Conservation (phyloP, 2,329 filamentous ascomycete genomes). For the Colletotrichum orchidophilum region DNA sequence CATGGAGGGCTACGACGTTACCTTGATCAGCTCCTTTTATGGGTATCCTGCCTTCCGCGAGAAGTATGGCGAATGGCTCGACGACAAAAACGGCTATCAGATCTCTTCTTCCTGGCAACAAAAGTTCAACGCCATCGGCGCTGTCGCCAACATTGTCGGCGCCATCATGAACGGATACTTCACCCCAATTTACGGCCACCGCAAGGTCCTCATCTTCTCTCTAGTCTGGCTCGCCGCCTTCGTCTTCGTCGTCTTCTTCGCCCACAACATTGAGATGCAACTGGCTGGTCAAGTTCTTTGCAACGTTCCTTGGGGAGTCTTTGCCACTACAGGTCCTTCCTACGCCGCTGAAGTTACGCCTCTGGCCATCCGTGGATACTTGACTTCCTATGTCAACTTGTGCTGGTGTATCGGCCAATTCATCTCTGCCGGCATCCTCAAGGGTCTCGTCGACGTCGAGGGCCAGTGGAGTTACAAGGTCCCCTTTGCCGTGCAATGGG, state of each 20-base stretch:
- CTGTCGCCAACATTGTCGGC: slow-evolving; percentile 49
- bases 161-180: slow-evolving; percentile 53
- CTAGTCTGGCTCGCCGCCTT: slow-evolving; percentile 53
- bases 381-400: slow-evolving; percentile 55
- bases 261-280: slow-evolving; percentile 52
- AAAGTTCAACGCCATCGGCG: slow-evolving; percentile 50
- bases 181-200: slow-evolving; percentile 53
- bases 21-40: slow-evolving; percentile 56
- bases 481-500: slow-evolving; percentile 53
- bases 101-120: slow-evolving; percentile 63
- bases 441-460: slow-evolving; percentile 46
- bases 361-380: slow-evolving; percentile 51
- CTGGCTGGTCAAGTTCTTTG: slow-evolving; percentile 58
- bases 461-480: slow-evolving; percentile 50
- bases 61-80: slow-evolving; percentile 50
- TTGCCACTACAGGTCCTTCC: slow-evolving; percentile 52
- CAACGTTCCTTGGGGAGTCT: slow-evolving; percentile 56
- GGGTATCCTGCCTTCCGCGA: slow-evolving; percentile 50
- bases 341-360: slow-evolving; percentile 56
- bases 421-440: slow-evolving; percentile 51
- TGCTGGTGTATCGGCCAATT: slow-evolving; percentile 55
- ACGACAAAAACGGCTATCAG: slow-evolving; percentile 50
- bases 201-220: slow-evolving; percentile 52
- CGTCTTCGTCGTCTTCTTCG: slow-evolving; percentile 61
- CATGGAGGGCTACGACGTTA: slow-evolving; percentile 62